Conservation (phyloP, 495 filamentous ascomycete genomes). For the Aspergillus mulundensis region DNA sequence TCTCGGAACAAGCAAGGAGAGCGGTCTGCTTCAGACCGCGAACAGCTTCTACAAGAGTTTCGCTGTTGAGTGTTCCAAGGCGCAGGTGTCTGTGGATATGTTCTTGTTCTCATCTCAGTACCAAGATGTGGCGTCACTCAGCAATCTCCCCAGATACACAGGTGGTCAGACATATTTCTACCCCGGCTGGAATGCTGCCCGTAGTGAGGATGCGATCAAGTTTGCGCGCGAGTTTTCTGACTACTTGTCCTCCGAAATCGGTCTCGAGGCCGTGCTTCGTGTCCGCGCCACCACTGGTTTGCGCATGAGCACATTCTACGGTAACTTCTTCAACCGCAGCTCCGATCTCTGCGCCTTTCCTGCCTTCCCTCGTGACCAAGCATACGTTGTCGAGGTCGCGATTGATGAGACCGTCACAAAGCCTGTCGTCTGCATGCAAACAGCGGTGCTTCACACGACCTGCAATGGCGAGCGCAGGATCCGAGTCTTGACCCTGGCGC, state of each 20-base stretch:
- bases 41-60: constrained; percentile 99
- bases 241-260: constrained; percentile 91
- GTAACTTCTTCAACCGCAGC: constrained; percentile 98
- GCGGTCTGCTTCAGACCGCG: constrained; percentile 76
- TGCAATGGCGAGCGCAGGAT: constrained; percentile 97
- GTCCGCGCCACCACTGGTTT: constrained; percentile 93
- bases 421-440: constrained; percentile 89
- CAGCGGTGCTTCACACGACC: constrained; percentile 95
- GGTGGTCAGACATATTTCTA: constrained; percentile 99
- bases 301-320: constrained; percentile 96
- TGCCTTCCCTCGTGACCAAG: constrained; percentile 94
- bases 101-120: constrained; percentile 97
- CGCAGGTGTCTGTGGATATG: constrained; percentile 98
- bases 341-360: constrained; percentile 97
- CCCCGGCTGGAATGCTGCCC: constrained; percentile 92
- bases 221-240: constrained; percentile 96
- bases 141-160: constrained; percentile 91
- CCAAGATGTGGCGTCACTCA: constrained; percentile 93
- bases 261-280: constrained; percentile 90
- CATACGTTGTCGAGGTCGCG: constrained; percentile 97
- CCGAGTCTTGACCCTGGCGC: constrained; percentile 85
- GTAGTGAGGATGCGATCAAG: constrained; percentile 93
- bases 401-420: constrained; percentile 95
- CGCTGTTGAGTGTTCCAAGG: constrained; percentile 97
- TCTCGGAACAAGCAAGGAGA: constrained; percentile 90